Evolutionary conservation across 345 rosid genomes (phyloP), one percentile per base, ranked within the genome.

Genomic region (Barbarea vulgaris): DNA sequence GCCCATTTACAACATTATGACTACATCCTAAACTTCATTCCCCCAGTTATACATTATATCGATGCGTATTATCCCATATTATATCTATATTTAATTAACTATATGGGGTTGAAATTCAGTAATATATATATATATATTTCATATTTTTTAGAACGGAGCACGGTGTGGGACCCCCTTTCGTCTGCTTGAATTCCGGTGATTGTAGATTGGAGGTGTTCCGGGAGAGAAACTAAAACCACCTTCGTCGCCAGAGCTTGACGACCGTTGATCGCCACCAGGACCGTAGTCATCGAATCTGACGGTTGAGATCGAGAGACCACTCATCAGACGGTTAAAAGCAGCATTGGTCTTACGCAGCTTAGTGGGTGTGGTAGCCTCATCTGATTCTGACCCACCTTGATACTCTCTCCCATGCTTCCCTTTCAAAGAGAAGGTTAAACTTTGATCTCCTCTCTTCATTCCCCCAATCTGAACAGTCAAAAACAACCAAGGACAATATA

Each of bases 141-240:
- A 7, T 21, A 1, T n/a, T 6, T 3, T 18, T 18, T 57, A 85
- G 46, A 88, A 84, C 34, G 98, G 97, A 54, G 98, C 90, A 11
- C 98, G 95, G 41, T 85, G 97, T 30, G 98, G 98, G 19, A 84
- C 82, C 21, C 98, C 97, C 87, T 93, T 93, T 65, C 97, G 85
- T 51, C 96, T 79, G 80, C 91, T 83, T 46, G 95, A 87, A 62
- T 88, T 91, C 67, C 81, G 65, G 70, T 87, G 89, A 54, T 83
- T 88, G 83, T 73, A 85, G 17, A 85, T 79, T 27, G 87, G 88
- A 28, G 84, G 87, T 30, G 97, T 84, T 0, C 83, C 64, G 4
- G 97, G 98, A 46, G 91, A 84, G 33, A 86, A 75, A 64, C 60
- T 79, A 69, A 87, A 64, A 6, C 80, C 72, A 34, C 77, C 86